phyloP scores from a whole-genome alignment of 2,329 filamentous ascomycete genomes.

The Microdochium bolleyi region DNA sequence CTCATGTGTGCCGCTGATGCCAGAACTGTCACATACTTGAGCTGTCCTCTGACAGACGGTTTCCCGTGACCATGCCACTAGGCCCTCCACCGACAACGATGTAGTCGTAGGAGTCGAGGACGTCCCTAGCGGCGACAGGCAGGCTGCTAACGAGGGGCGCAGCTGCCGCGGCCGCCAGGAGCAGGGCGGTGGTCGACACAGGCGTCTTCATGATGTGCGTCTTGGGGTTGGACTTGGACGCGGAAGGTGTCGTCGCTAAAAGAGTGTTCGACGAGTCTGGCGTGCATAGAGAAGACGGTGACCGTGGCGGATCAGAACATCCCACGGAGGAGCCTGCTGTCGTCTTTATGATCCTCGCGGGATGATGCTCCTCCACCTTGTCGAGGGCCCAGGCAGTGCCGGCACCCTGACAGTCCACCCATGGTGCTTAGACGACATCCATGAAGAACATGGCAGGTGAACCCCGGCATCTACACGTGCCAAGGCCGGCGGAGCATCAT shows the following conservation, averaged over 20 bases:
- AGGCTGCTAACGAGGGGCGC: neutral
- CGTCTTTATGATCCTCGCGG: no score
- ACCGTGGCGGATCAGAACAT: no score
- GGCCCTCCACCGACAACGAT: conserved; percentile 1
- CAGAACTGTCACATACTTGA: neutral
- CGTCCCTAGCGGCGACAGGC: neutral
- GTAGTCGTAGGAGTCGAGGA: conserved; percentile 1
- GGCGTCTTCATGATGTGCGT: neutral
- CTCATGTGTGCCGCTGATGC: neutral
- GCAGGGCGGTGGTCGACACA: neutral
- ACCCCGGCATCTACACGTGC: neutral
- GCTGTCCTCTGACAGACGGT: neutral
- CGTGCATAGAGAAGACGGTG: no score
- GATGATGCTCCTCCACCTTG: no score
- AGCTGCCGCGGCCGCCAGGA: neutral
- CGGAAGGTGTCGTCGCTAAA: neutral
- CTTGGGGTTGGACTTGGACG: neutral
- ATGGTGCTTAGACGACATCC: no score
- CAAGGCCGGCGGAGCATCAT: neutral
- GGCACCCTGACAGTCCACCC: no score
- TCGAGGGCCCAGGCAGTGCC: no score
- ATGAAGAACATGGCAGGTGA: neutral
- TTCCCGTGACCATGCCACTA: neutral
- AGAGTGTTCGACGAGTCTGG: neutral
- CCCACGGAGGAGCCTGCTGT: no score